phyloP scores from a whole-genome alignment of 805 yeast species.

The Wickerhamomyces tratensis region DNA sequence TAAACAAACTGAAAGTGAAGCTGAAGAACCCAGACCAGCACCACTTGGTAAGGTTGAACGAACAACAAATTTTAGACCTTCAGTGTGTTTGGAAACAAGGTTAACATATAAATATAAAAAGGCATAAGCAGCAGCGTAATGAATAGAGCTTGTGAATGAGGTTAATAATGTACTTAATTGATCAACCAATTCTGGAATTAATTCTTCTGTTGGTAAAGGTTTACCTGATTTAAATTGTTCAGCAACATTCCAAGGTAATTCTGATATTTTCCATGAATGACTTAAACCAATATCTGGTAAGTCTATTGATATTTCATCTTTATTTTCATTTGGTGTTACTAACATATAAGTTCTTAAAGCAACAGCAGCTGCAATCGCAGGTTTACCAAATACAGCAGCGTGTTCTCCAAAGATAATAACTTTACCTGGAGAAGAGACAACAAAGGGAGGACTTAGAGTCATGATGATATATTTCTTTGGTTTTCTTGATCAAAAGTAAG shows the following conservation, averaged over 20 bases:
- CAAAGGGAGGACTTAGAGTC: conserved; percentile 35
- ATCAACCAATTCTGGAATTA: conserved; percentile 48
- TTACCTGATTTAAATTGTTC: conserved; percentile 11
- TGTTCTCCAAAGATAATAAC: conserved; percentile 96
- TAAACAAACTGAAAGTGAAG: conserved; percentile 78
- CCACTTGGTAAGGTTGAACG: conserved; percentile 89
- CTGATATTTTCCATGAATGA: conserved; percentile 50
- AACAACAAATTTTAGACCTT: conserved; percentile 51
- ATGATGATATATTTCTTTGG: neutral
- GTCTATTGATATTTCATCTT: conserved; percentile 46
- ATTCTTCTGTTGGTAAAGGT: conserved; percentile 36
- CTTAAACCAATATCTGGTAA: conserved; percentile 76
- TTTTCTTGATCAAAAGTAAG: too few species aligned
- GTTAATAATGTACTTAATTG: conserved; percentile 35
- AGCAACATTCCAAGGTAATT: conserved; percentile 50
- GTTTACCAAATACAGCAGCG: conserved; percentile 86
- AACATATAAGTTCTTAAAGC: conserved; percentile 75
- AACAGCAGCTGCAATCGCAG: conserved; percentile 94
- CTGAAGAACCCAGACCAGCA: conserved; percentile 94
- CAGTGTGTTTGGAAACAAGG: conserved; percentile 36
- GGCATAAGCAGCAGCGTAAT: conserved; percentile 71
- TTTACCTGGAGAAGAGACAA: conserved; percentile 92
- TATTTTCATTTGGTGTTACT: conserved; percentile 37
- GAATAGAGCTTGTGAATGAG: conserved; percentile 43
- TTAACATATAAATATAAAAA: conserved; percentile 70